phyloP scores from a whole-genome alignment of 192 early-diverging fungal species.

The Coemansia sp. region DNA sequence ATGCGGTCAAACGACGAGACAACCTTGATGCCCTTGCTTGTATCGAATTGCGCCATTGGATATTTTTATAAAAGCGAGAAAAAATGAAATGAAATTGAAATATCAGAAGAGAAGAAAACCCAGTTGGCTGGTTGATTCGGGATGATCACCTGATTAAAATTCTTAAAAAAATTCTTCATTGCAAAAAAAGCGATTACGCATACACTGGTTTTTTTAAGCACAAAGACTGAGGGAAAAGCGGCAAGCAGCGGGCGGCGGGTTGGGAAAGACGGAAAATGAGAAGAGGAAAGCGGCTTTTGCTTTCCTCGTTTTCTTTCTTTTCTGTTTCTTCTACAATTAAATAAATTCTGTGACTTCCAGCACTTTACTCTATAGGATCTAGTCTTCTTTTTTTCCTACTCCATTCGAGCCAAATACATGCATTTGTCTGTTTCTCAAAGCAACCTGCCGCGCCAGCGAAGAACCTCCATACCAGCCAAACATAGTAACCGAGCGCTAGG shows the following conservation, averaged over 20 bases:
- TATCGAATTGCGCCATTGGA: constrained; percentile 58
- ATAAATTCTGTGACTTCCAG: neutral
- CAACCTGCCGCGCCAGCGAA: constrained; percentile 3
- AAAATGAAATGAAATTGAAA: neutral
- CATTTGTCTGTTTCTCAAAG: neutral
- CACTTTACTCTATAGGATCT: neutral
- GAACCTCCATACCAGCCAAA: neutral
- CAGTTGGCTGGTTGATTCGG: neutral
- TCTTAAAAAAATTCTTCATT: neutral
- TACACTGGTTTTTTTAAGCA: neutral
- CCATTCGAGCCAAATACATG: constrained; percentile 7
- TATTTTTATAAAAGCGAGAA: neutral
- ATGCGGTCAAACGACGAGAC: constrained; percentile 93
- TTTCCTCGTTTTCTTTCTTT: neutral
- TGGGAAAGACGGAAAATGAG: no score
- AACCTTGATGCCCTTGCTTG: constrained; percentile 82
- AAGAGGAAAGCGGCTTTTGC: neutral
- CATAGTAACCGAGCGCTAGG: neutral
- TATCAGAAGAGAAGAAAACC: neutral
- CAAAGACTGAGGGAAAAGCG: no score
- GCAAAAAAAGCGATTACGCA: neutral
- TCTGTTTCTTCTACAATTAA: neutral
- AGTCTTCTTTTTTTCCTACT: neutral
- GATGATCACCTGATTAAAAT: neutral
- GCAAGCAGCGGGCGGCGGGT: no score